Evolutionary conservation across 106 monocot genomes (phyloP), one percentile per base, ranked within the genome.

Genomic region (Dioscorea zingiberensis): DNA sequence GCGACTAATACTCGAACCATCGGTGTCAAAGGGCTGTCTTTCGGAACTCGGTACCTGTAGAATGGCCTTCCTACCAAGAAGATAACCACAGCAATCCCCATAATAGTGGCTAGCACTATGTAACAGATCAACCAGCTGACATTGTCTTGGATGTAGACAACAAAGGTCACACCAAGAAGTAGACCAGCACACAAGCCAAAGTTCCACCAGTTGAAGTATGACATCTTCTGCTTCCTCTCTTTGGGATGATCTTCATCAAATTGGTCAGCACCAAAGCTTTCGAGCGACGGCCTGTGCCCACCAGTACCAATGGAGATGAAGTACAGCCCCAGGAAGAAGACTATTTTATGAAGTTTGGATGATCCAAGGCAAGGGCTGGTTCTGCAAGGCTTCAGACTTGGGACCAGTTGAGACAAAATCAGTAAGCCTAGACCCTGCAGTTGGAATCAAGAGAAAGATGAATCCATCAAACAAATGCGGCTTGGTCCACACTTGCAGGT

Each of bases 191-290:
- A 83, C 14, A 93, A 60, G 28, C 77, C 77, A 18, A 72, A 81
- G 75, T 78, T 93, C 93, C 93, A 93, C 88, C 88, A 89, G 77
- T 93, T 93, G 76, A 93, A 93, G 73, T 77, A 93, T 3, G 93
- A 93, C 85, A 89, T 83, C 80, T 93, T 93, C 67, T 85, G 48
- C 73, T 51, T 83, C 60, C 80, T 64, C 74, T 93, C 88, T 18
- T 4, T 58, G 0, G 60, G 62, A 32, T 83, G 73, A 65, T 84
- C 73, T 21, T 80, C 85, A 28, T 93, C 93, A 59, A 93, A 93
- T 47, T 93, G 85, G 55, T 89, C 85, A 18, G 93, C 93, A 0
- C 93, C 93, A 59, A 93, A 93, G 78, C 93, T 93, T 76, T 93
- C 80, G 16, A 86, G 78, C 0, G 85, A 74, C 0, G 93, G 89